Evolutionary conservation across 345 rosid genomes (phyloP).

Genomic region (Gossypium anomalum): DNA sequence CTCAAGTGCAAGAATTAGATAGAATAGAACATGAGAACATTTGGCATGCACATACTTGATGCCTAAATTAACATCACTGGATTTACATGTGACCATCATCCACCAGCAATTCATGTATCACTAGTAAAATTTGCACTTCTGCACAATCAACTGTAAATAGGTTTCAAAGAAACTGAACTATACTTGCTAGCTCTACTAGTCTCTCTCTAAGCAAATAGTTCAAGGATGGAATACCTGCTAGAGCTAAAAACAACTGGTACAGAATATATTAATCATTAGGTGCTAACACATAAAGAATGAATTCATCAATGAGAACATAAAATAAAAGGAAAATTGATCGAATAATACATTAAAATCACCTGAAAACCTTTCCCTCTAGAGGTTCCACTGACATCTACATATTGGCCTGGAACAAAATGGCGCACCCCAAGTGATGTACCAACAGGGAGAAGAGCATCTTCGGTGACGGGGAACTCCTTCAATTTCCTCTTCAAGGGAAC

Average conservation of each 20-base stretch:
- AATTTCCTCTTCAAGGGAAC: constrained; percentile 91
- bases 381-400: constrained; percentile 80
- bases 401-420: constrained; percentile 93
- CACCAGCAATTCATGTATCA: background rate
- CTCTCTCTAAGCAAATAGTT: background rate
- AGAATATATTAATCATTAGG: background rate
- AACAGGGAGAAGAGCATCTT: constrained; percentile 83
- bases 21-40: background rate
- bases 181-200: background rate
- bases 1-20: background rate
- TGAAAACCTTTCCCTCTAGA: constrained; percentile 93
- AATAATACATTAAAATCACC: constrained; percentile 33
- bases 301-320: background rate
- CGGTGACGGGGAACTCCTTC: constrained; percentile 89
- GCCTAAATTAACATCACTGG: background rate
- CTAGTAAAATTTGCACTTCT: background rate
- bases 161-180: background rate
- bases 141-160: background rate
- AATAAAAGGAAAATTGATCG: background rate
- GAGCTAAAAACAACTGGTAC: background rate
- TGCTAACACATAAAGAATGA: background rate
- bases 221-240: background rate
- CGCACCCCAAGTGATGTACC: constrained; percentile 71
- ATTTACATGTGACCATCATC: background rate
- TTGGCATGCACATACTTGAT: background rate